These are phyloP conservation scores for Monotropa hypopitys DNA, from an alignment of 179 eudicot genomes.

Conservation along the genomic window DNA sequence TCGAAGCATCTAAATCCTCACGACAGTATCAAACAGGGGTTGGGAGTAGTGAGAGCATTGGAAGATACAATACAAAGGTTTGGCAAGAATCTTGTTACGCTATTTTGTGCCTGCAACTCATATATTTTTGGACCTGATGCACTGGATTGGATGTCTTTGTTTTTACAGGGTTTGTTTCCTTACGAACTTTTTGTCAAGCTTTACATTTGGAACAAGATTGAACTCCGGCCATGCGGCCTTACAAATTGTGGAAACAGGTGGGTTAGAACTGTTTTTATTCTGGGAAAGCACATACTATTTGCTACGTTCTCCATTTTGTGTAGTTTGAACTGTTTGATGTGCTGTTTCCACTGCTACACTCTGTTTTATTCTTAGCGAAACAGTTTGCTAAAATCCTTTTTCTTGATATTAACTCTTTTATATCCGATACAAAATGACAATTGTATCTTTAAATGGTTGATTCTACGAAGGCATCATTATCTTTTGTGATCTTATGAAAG, in stretches of 20 bases:
- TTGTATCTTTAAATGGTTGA: background rate
- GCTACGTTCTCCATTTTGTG: background rate
- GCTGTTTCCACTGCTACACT: background rate
- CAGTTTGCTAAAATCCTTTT: background rate
- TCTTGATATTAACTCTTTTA: too few relatives aligned
- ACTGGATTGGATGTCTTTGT: conserved; percentile 1
- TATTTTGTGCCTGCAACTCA: background rate
- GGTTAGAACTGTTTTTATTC: background rate
- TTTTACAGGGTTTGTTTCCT: conserved; percentile 55
- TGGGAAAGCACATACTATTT: background rate
- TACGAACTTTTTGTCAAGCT: conserved; percentile 78
- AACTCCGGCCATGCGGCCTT: conserved; percentile 63
- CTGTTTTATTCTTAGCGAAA: background rate
- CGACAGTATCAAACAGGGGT: conserved; percentile 20
- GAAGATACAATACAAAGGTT: conserved; percentile 42
- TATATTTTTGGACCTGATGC: conserved; percentile 1
- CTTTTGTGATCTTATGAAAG: background rate
- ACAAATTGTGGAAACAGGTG: conserved; percentile 86
- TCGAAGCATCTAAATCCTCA: conserved; percentile 28
- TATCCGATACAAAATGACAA: background rate
- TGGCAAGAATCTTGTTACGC: conserved; percentile 12
- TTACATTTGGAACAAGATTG: conserved; percentile 72
- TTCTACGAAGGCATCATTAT: background rate
- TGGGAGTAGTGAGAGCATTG: conserved; percentile 29
- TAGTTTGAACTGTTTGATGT: background rate